Conservation (phyloP, 352 stramenopile species). For the Pythium brachiatum region DNA sequence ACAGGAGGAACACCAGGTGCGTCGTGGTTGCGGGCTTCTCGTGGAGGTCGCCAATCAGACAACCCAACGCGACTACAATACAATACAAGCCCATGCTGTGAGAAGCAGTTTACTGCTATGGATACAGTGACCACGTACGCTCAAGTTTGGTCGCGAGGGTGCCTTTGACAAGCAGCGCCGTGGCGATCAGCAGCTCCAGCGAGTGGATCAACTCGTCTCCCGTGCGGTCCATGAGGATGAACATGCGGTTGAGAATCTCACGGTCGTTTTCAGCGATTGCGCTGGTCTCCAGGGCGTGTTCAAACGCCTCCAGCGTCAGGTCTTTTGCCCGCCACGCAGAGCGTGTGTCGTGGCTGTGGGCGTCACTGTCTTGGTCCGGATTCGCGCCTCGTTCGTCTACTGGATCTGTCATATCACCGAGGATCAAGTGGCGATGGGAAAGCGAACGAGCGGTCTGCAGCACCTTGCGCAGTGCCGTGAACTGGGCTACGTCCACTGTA, state of each 20-base stretch:
- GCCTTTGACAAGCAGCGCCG: conserved; percentile 40
- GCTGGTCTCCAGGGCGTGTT: conserved; percentile 36
- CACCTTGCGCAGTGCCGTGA: conserved; percentile 4
- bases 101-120: too few relatives aligned
- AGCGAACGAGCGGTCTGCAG: neutral
- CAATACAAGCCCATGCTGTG: too few relatives aligned
- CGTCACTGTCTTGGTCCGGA: conserved; percentile 7
- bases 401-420: neutral
- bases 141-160: conserved; percentile 43
- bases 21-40: conserved; percentile 21
- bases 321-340: conserved; percentile 34
- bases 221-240: conserved; percentile 59
- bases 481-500: conserved; percentile 11
- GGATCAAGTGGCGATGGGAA: neutral
- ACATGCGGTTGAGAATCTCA: conserved; percentile 51
- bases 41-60: conserved; percentile 19
- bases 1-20: conserved; percentile 43
- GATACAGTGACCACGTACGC: conserved; percentile 35
- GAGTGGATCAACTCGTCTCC: conserved; percentile 48
- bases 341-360: neutral
- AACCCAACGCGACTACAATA: conserved; percentile 14
- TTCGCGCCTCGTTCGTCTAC: neutral
- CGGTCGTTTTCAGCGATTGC: conserved; percentile 45
- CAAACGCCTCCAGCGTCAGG: conserved; percentile 35
- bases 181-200: conserved; percentile 43